Base-by-base conservation (phyloP, 202 grass and related monocot genomes). In the Setaria italica region DNA sequence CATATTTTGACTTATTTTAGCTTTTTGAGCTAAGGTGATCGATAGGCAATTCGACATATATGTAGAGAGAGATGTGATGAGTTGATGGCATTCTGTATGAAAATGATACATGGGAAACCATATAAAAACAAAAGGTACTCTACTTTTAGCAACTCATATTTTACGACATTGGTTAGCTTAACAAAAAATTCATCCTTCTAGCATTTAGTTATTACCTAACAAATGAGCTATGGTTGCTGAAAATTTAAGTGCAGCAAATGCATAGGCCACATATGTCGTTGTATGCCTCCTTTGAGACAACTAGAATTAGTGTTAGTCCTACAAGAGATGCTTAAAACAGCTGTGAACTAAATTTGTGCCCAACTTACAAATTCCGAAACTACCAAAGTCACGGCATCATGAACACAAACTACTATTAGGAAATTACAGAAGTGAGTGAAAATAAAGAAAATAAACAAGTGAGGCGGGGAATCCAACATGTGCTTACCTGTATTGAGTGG, bases 231-330 rank as follows among this genome's bases (percentile, higher is more conserved):
- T 37, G 49, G 49, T 58, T 0, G 19, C 11, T 58, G 16, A 55
- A 32, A 6, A 85, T 8, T 21, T 57, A 37, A 76, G 9, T 66
- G 19, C n/a, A 85, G 20, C 20, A 49, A 78, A 55, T 68, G 48
- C 29, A 57, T 76, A 19, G 3, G 7, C 53, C 49, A 20, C 19
- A 74, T 42, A 46, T 82, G 17, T 81, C 43, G 11, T 51, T 70
- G 10, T 9, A 0, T 41, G 7, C n/a, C 29, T 59, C 48, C 17
- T 20, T 41, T 19, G 25, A 49, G 14, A 7, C 21, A 34, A 48
- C 41, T 15, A 10, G 37, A 77, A 16, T 62, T 10, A 48, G 14
- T 55, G 11, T 67, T 42, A 37, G 14, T 21, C 25, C 9, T 32
- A 11, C 20, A 45, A 56, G 3, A 29, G 5, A 37, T 19, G 11